Conservation (phyloP, 2,329 filamentous ascomycete species). For the Alternaria sp. region DNA sequence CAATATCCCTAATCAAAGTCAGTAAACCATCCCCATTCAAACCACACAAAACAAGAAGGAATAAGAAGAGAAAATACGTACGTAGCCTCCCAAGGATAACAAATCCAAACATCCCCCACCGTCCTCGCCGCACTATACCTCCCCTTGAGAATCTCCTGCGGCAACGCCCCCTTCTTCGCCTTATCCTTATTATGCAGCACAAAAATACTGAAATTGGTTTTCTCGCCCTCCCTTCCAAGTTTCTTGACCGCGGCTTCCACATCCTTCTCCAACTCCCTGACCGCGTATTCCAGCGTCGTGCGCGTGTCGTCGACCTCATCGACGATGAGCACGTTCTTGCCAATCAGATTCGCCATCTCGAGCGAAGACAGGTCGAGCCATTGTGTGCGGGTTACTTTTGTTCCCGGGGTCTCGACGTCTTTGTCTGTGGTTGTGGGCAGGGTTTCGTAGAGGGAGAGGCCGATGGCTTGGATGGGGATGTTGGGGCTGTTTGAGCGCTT, state of each 20-base stretch:
- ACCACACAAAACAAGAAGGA: too few relatives aligned
- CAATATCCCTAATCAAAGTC: slow-evolving; percentile 79
- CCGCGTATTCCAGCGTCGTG: slow-evolving; percentile 92
- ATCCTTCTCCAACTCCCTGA: slow-evolving; percentile 92
- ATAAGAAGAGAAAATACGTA: too few relatives aligned
- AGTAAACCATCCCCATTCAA: too few relatives aligned
- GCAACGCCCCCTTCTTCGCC: slow-evolving; percentile 86
- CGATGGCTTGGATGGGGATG: slow-evolving; percentile 99
- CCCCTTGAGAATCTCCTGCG: slow-evolving; percentile 75
- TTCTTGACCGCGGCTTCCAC: slow-evolving; percentile 80
- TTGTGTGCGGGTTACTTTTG: slow-evolving; percentile 95
- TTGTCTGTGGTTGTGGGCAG: slow-evolving; percentile 67
- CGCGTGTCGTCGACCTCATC: slow-evolving; percentile 96
- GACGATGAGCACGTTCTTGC: slow-evolving; percentile 90
- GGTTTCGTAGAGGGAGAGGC: slow-evolving; percentile 93
- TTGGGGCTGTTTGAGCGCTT: slow-evolving; percentile 86
- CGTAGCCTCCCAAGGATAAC: slow-evolving; percentile 97
- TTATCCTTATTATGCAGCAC: slow-evolving; percentile 99
- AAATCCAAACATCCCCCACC: slow-evolving; percentile 95
- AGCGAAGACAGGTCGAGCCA: slow-evolving; percentile 92
- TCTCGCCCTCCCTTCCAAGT: slow-evolving; percentile 70
- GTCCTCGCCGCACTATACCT: slow-evolving; percentile 87
- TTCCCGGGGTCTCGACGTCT: slow-evolving; percentile 79
- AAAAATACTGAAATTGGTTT: slow-evolving; percentile 92
- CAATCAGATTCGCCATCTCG: slow-evolving; percentile 86